A percentile compares a stretch with the other conserved stretches of the same genome.
phyloP scores from a whole-genome alignment of 2,329 filamentous ascomycete genomes.

The Clonostachys sp. region DNA sequence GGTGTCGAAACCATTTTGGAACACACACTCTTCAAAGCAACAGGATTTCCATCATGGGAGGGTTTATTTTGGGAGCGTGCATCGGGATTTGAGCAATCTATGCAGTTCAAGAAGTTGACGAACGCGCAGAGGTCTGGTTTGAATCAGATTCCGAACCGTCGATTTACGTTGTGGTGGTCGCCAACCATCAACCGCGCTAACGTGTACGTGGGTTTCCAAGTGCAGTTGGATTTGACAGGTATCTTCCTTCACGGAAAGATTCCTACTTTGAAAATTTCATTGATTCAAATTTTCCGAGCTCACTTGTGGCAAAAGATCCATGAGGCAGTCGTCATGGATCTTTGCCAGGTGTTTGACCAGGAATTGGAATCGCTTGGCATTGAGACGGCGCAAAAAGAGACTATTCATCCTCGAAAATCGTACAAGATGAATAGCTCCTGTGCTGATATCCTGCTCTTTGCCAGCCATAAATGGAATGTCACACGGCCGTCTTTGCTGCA shows the following conservation, averaged over 20 bases:
- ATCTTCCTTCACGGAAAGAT: conserved; percentile 99
- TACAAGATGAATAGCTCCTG: conserved; percentile 99
- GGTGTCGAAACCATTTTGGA: conserved; percentile 98
- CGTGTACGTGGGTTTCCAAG: conserved; percentile 98
- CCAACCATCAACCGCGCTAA: conserved; percentile 92
- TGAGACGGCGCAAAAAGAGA: conserved; percentile 97
- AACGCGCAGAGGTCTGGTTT: conserved; percentile 96
- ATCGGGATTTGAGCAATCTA: conserved; percentile 53
- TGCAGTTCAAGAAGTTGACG: conserved; percentile 99
- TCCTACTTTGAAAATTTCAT: conserved; percentile 92
- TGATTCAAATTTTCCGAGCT: conserved; percentile 98
- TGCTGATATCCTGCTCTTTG: conserved; percentile 93
- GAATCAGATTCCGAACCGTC: conserved; percentile 97
- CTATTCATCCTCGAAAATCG: conserved; percentile 96
- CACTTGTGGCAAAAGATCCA: conserved; percentile 99
- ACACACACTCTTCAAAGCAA: conserved; percentile 94
- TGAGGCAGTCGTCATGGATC: conserved; percentile 96
- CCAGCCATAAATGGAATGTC: conserved; percentile 98
- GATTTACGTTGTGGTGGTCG: conserved; percentile 98
- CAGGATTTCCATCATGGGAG: conserved; percentile 95
- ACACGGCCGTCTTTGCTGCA: conserved; percentile 89
- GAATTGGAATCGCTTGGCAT: conserved; percentile 94
- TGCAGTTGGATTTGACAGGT: conserved; percentile 93
- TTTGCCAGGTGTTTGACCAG: conserved; percentile 97
- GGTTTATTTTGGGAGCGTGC: conserved; percentile 86